phyloP scores from a whole-genome alignment of 2,329 filamentous ascomycete genomes.

The Alternaria alternata region DNA sequence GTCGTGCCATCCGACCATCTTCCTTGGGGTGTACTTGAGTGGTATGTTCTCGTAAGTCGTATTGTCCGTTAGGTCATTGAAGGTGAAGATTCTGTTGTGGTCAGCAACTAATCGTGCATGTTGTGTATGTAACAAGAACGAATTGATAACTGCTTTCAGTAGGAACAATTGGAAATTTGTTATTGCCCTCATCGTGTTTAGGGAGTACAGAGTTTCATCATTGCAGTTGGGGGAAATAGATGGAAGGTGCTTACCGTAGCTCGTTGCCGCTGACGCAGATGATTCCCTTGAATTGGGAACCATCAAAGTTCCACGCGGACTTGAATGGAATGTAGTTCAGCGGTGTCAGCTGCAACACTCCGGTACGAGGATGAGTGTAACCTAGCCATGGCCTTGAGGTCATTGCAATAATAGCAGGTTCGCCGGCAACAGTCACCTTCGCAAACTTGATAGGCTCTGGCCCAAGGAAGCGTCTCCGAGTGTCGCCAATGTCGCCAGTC shows the following conservation, averaged over 20 bases:
- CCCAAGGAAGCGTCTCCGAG: constrained; percentile 91
- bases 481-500: constrained; percentile 94
- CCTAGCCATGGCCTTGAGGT: constrained; percentile 97
- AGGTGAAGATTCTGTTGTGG: constrained; percentile 77
- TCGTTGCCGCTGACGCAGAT: constrained; percentile 92
- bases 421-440: constrained; percentile 84
- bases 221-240: constrained; percentile 47
- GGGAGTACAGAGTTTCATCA: constrained; percentile 70
- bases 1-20: constrained; percentile 86
- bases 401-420: constrained; percentile 85
- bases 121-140: neutral
- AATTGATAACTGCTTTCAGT: constrained; percentile 67
- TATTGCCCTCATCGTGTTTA: constrained; percentile 57
- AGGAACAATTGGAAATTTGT: constrained; percentile 91
- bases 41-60: constrained; percentile 86
- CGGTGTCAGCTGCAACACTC: constrained; percentile 90
- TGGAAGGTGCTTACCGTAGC: constrained; percentile 70
- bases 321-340: constrained; percentile 87
- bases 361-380: constrained; percentile 86
- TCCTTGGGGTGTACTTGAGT: constrained; percentile 88
- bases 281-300: constrained; percentile 93
- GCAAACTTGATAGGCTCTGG: constrained; percentile 90
- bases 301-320: constrained; percentile 96
- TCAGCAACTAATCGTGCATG: constrained; percentile 19
- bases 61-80: constrained; percentile 85